These are phyloP conservation scores for Phaeophleospora eucalypticola DNA, from an alignment of 2,329 filamentous ascomycete species.

Conservation along the genomic window DNA sequence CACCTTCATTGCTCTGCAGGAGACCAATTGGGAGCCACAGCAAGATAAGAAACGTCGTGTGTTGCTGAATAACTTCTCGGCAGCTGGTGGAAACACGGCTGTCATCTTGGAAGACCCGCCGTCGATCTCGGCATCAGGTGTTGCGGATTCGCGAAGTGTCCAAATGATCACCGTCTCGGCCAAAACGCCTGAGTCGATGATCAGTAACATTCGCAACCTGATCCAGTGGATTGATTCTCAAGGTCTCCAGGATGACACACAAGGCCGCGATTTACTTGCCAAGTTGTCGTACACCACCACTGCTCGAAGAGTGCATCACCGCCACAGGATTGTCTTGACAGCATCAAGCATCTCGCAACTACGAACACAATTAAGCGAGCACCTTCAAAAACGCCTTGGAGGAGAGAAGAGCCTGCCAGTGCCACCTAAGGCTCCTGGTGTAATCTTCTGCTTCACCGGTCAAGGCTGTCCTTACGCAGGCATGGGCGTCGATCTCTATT, in stretches of 20 bases:
- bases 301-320: slow-evolving; percentile 25
- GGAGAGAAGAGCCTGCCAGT: too few species aligned
- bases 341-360: slow-evolving; percentile 1
- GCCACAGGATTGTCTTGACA: slow-evolving; percentile 11
- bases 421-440: slow-evolving; percentile 20
- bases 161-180: slow-evolving; percentile 58
- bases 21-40: slow-evolving; percentile 26
- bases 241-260: too few species aligned
- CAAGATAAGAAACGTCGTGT: slow-evolving; percentile 34
- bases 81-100: slow-evolving; percentile 67
- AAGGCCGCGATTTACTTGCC: too few species aligned
- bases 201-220: slow-evolving; percentile 47
- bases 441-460: slow-evolving; percentile 41
- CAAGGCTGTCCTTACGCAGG: slow-evolving; percentile 32
- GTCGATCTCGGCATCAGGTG: slow-evolving; percentile 22
- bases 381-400: slow-evolving; percentile 29
- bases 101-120: slow-evolving; percentile 62
- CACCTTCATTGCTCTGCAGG: slow-evolving; percentile 4
- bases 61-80: slow-evolving; percentile 65
- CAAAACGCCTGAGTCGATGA: slow-evolving; percentile 46
- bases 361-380: slow-evolving; percentile 20
- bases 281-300: slow-evolving; percentile 26
- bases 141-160: slow-evolving; percentile 43
- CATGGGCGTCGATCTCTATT: slow-evolving; percentile 32
- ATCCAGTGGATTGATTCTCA: slow-evolving; percentile 5